Base-by-base conservation (phyloP, 352 stramenopile species). In the Phytophthora melonis region DNA sequence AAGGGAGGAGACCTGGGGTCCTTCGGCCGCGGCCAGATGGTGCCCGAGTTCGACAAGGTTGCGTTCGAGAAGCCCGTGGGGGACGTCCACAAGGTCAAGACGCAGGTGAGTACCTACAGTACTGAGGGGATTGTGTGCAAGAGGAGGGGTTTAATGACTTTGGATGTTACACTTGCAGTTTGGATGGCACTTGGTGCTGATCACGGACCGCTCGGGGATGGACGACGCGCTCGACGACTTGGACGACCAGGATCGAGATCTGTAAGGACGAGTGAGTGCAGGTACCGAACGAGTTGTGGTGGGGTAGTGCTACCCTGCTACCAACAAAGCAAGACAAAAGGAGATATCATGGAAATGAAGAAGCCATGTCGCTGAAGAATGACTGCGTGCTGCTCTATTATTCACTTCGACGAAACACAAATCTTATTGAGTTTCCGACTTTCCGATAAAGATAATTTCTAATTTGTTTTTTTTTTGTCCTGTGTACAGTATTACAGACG, bases 111-210 rank as follows among this genome's bases (percentile, higher is more conserved):
- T 25, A 25, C 23, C 1, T 25, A 21, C 52, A 16, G 13, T 8
- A 67, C 41, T 39, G 5, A 56, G 14, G n/a, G 27, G 27, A 32
- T 32, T 32, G 27, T 7, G 27, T 2, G 27, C 27, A 19, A 56
- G 45, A 21, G 39, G 57, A 19, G 0, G 47, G 45, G 14, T 3
- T 30, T 45, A 14, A 30, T 32, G 62, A 67, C 27, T 36, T 66
- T 30, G n/a, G 4, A n/a, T 27, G 45, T 47, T 21, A 47, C 66
- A 1, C 11, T 14, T 13, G 39, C 56, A 93, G 85, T 95, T 95
- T 80, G 88, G 86, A 52, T 95, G 88, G 88, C 85, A 94, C 79
- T 82, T 94, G 60, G 85, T 94, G 75, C 75, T 92, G 64, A 88
- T 81, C 49, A 93, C 80, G 34, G 78, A 91, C 67, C 86, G 88